Evolutionary conservation across 2,329 filamentous ascomycete species (phyloP), one percentile per base, ranked within the genome.

Genomic region (Arthrobotrys entomopaga): DNA sequence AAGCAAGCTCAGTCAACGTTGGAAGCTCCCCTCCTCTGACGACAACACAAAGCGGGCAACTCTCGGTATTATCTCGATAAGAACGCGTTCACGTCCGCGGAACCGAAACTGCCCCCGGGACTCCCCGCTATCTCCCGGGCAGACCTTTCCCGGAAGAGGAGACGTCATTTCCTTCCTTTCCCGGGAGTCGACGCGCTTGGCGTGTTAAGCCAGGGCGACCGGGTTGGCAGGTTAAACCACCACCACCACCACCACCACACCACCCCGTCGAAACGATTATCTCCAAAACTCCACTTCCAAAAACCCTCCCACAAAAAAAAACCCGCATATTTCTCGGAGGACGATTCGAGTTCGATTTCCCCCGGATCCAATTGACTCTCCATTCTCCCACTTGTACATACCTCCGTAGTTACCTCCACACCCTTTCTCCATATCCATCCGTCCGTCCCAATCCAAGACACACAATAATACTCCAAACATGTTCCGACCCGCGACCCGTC

Each of bases 401-500:
- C 29, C 6, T 34, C 29, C 29, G 5, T 34, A 34, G 6, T 10
- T 34, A 34, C 29, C n/a, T n/a, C n/a, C n/a, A n/a, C n/a, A n/a
- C n/a, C n/a, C n/a, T n/a, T n/a, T n/a, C n/a, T 13, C 34, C 34
- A 40, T 40, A 6, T n/a, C 42, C 42, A 6, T n/a, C 16, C 42
- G 11, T 34, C 42, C n/a, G 6, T 46, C 42, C 8, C 42, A 46
- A 46, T 46, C 42, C 42, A 46, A 46, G 7, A 34, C 29, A 34
- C 29, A 24, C n/a, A 46, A 15, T 13, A 46, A 15, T 13, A 34
- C 29, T 10, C 29, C 29, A 5, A 50, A 13, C 26, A 75, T 75
- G 71, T 70, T 75, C 49, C 71, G 71, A 46, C 60, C 65, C 24
- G 53, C 71, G 38, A 38, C 59, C 50, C 71, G 71, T 43, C 71